Base-by-base conservation (phyloP, 805 yeast genomes). In the Ogataea siamensis region DNA sequence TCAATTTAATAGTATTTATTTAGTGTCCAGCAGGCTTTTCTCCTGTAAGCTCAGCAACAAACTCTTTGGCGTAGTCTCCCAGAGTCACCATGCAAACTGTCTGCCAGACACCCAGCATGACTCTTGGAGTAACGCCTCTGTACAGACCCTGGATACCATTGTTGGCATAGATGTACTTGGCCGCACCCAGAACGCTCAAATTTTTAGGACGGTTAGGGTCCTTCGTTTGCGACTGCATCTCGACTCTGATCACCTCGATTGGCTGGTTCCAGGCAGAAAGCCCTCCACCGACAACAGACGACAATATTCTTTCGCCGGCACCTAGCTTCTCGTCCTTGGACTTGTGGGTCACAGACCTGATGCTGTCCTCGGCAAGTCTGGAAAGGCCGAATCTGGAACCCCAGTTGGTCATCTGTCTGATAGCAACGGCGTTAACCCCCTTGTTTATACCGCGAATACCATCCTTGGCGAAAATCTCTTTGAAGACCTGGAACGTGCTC, bases 211-310 rank as follows among this genome's bases (percentile, higher is more conserved):
- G 83, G 61, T 87, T 87, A 52, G 97, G 96, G 67, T 91, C 98
- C 33, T 64, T 69, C n/a, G 89, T 87, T 70, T 84, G 83, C 40
- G 95, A 83, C 69, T 93, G 99, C 97, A 93, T 88, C 68, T 93
- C 99, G 13, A 93, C 95, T 65, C 99, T 80, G 50, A 89, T 84
- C 38, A 93, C 99, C 68, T 93, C 99, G 56, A 93, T 88, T 26
- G 98, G 99, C 69, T 93, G 99, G 67, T 93, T 93, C 98, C 99
- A 93, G 12, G 98, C 96, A 43, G 91, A 80, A 49, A 93, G 76
- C 49, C 96, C 97, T 69, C 99, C 99, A 76, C 99, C 99, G 46
- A 93, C 68, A 7, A 84, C 86, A 12, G 94, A 80, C 5, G 95
- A 87, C 17, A 75, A 67, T 40, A 93, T 83, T 67, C 89, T 89